Base-by-base conservation (phyloP, 768 basidiomycete genomes). In the Amanita phalloides region DNA sequence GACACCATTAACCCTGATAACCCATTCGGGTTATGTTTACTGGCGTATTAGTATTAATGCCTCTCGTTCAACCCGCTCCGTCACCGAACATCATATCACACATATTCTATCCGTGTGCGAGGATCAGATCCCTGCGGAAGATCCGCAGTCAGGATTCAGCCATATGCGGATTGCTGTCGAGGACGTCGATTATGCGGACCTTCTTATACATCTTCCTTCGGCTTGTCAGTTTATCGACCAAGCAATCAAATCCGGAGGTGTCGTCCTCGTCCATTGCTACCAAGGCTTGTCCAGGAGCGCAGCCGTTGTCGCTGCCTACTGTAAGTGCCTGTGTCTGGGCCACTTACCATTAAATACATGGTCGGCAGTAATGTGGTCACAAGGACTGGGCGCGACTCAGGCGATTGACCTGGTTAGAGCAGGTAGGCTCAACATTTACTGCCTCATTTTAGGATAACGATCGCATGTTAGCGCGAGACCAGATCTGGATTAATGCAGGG, bases 91-190 rank as follows among this genome's bases (percentile, higher is more conserved):
- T 57, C 78, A 78, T 54, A 84, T 90, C 55, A 86, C 85, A 4
- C 88, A 90, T 66, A 80, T 90, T 47, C 64, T 90, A 14, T 89
- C 86, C 43, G 86, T 88, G 49, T 89, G 88, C 60, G 64, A 68
- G 33, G 88, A 90, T 50, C 71, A 73, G 4, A 84, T 86, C 46
- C 84, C 84, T 41, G 79, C 82, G 44, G 85, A 87, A 56, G 63
- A 78, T 25, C 81, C 83, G 21, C 77, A 80, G 60, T 86, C 83
- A 54, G 84, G 84, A 20, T 73, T 84, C 47, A 66, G 64, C 44
- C 88, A 90, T 64, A 69, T 83, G 67, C 82, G 84, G 53, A 82
- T 90, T 59, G 71, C 76, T 51, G 76, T 85, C 28, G 78, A 83
- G 57, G 84, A 86, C 61, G 75, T 82, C 54, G 79, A 82, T 64